Evolutionary conservation across 1,284 basidiomycete genomes (phyloP), one percentile per base, ranked within the genome.

Genomic region (Leccinum solheimii): DNA sequence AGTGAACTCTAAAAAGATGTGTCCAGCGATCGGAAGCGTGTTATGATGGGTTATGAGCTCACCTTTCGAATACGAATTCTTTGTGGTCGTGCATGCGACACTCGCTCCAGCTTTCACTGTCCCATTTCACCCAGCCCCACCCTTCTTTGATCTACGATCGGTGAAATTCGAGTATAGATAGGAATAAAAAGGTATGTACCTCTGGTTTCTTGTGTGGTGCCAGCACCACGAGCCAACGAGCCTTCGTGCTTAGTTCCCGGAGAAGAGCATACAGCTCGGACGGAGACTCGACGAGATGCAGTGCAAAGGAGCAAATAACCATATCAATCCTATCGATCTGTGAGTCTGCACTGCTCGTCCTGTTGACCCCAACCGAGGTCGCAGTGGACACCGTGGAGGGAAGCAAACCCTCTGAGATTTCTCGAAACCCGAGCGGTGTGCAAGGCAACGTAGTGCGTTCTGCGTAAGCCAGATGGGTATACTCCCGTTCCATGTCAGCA

Each of bases 181-280:
- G 32, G n/a, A 55, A 45, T 23, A 11, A 54, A 43, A 16, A 30
- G 21, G 23, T n/a, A 59, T 68, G 38, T 66, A 87, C 87, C 75
- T 90, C 87, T 19, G 89, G 89, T 67, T 86, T 89, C 72, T 91
- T 90, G 72, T 91, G 88, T 13, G 89, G 89, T 1, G 88, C 87
- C 23, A 90, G 74, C 16, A 91, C 79, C 32, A 89, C 79, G 11
- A 91, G 77, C 87, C 88, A 91, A 38, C 74, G 72, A 3, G 80
- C 80, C 67, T 86, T 86, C 43, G 79, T 82, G 63, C 85, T 86
- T 40, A 91, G 72, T 67, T 87, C 85, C 76, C 82, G 85, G 14
- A 90, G 76, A 13, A 91, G 75, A 10, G 86, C 78, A 68, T 86
- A 91, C 16, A 91, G 76, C 60, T 86, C 84, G 1, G 85, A 87